phyloP scores from a whole-genome alignment of 345 rosid genomes.

The Aegle marmelos region DNA sequence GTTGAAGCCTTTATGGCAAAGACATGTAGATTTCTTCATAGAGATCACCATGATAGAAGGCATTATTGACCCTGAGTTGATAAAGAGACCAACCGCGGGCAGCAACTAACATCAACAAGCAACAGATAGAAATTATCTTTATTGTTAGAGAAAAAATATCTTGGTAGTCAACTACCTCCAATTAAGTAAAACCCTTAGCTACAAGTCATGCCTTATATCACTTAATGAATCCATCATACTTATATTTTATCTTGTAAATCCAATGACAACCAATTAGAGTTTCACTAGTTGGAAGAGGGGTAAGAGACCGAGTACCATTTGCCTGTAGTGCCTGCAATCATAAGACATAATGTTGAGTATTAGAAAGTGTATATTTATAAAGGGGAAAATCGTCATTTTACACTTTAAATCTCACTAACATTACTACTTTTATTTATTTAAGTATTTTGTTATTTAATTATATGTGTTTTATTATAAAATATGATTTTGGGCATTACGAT shows the following conservation, averaged over 20 bases:
- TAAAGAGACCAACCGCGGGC: not conserved
- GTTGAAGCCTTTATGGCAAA: not conserved
- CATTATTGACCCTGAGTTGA: not conserved
- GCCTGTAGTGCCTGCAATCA: not conserved
- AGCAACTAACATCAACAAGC: not conserved
- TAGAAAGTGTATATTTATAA: too few species aligned
- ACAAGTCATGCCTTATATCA: not conserved
- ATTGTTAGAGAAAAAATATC: not conserved
- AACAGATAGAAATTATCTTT: not conserved
- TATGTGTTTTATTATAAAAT: too few species aligned
- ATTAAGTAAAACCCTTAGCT: not conserved
- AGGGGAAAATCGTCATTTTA: too few species aligned
- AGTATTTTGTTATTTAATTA: too few species aligned
- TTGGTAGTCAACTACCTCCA: not conserved
- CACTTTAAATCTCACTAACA: too few species aligned
- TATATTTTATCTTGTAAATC: not conserved
- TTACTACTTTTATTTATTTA: too few species aligned
- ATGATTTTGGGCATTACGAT: too few species aligned
- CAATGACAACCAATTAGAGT: not conserved
- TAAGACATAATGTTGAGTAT: too few species aligned
- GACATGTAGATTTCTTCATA: not conserved
- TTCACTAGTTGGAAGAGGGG: not conserved
- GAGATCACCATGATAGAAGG: not conserved
- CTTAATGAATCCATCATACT: not conserved
- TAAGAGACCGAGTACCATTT: not conserved